These are phyloP conservation scores for Boletellus sp. DNA, from an alignment of 1,284 basidiomycete genomes.

Conservation along the genomic window DNA sequence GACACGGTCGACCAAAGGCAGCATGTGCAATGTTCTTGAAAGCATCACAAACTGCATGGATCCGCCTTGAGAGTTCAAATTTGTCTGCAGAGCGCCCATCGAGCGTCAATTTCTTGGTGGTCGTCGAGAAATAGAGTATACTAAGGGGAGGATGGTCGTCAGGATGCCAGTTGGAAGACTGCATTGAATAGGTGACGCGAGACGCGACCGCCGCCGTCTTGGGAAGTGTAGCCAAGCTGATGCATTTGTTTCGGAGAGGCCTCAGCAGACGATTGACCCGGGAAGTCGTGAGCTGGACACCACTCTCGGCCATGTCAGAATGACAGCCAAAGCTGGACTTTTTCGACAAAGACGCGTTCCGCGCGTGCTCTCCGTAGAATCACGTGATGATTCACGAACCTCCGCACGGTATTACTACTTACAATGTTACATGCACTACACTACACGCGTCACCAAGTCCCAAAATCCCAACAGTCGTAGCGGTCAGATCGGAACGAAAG, in stretches of 20 bases:
- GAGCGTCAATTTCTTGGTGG: constrained; percentile 35
- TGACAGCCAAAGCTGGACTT: neutral
- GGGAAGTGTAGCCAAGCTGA: constrained; percentile 33
- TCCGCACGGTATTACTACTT: no score
- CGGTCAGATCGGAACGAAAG: constrained; percentile 2
- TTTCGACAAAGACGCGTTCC: constrained; percentile 4
- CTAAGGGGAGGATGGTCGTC: constrained; percentile 36
- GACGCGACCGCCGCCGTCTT: constrained; percentile 9
- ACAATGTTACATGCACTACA: neutral
- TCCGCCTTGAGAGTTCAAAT: constrained; percentile 44
- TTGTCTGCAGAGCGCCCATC: constrained; percentile 36
- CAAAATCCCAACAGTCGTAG: neutral
- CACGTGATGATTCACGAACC: neutral
- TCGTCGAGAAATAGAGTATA: constrained; percentile 38
- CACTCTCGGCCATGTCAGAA: constrained; percentile 10
- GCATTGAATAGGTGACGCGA: constrained; percentile 17
- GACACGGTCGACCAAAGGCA: constrained; percentile 21
- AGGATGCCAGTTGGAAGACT: constrained; percentile 17
- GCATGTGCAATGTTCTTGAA: constrained; percentile 48
- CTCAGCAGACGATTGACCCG: constrained; percentile 51
- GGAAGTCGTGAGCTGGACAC: constrained; percentile 37
- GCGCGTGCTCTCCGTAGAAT: constrained; percentile 21
- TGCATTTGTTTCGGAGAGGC: constrained; percentile 52
- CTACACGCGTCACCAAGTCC: constrained; percentile 1
- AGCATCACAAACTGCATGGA: constrained; percentile 51